Percentiles rank a stretch among this genome's conserved stretches.
phyloP scores from a whole-genome alignment of 768 basidiomycete genomes.

The Amanita jacksonii region DNA sequence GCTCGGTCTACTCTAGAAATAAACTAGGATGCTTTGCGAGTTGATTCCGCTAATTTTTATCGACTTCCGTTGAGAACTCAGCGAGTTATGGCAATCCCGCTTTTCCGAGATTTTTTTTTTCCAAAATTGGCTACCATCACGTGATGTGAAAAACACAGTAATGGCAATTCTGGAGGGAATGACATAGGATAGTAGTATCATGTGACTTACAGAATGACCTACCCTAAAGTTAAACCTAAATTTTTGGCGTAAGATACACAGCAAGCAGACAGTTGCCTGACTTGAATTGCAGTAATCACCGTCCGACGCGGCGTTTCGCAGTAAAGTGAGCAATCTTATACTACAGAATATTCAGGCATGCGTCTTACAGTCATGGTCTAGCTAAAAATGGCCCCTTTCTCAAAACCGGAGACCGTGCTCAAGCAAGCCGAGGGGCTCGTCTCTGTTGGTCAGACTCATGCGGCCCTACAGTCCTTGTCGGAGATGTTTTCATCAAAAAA shows the following conservation, averaged over 20 bases:
- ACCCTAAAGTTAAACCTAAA: conserved; percentile 17
- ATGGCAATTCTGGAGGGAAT: too few species aligned
- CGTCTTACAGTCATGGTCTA: conserved; percentile 4
- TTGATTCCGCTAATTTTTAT: too few species aligned
- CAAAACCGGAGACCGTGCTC: conserved; percentile 83
- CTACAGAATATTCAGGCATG: neutral
- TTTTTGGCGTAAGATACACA: conserved; percentile 15
- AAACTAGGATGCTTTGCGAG: too few species aligned
- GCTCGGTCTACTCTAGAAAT: too few species aligned
- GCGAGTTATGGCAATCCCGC: too few species aligned
- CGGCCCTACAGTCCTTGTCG: conserved; percentile 81
- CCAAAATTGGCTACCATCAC: too few species aligned
- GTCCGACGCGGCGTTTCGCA: conserved; percentile 13
- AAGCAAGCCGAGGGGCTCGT: conserved; percentile 93
- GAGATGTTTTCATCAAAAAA: conserved; percentile 93
- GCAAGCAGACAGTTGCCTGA: conserved; percentile 6
- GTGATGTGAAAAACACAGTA: too few species aligned
- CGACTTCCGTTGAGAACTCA: too few species aligned
- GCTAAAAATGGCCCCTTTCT: conserved; percentile 72
- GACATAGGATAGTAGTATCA: too few species aligned
- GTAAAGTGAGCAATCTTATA: conserved; percentile 13
- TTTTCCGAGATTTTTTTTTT: too few species aligned
- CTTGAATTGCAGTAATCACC: conserved; percentile 13
- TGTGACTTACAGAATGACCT: too few species aligned
- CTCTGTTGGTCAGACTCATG: conserved; percentile 84